Base-by-base conservation (phyloP, 2,329 filamentous ascomycete genomes). In the Tricladium varicosporioides region DNA sequence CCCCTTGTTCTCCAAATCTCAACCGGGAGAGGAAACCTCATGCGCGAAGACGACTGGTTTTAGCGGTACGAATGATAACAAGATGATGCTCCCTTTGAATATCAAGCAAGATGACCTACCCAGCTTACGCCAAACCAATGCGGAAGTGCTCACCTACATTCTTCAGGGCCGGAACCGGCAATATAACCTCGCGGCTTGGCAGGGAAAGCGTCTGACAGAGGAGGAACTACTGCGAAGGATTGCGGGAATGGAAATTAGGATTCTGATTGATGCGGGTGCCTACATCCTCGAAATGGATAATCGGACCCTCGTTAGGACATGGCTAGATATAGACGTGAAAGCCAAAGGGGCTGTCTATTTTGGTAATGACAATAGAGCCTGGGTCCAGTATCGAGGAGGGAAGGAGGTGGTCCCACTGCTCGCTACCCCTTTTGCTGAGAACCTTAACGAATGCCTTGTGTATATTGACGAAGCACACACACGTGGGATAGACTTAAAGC, bases 391-490 rank as follows among this genome's bases (percentile, higher is more conserved):
- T 57, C 74, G 77, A 0, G 80, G 77, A 0, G 66, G 68, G 0
- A 61, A 77, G 0, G 80, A 85, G 40, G 42, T 18, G 42, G 42
- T 45, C 42, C 65, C 71, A 0, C 73, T 92, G 0, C 76, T 80
- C 2, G 77, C 74, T 0, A 91, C 88, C 0, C 78, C 85, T 0
- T 90, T 82, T 63, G 70, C 73, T 0, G 73, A 76, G 0, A 78
- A 84, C 3, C 70, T 87, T 0, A 80, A 83, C 2, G 63, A 62
- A 0, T 91, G 87, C 51, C 67, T 89, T 0, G 75, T 90, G 0
- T 91, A 86, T 51, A 73, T 92, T 0, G 87, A 91, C 51, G 83
- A 92, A 56, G 79, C 80, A 0, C 87, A 91, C 59, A 89, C 87
- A 0, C 71, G 87, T 57, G 87, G 88, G 0, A 89, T 80, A 0